phyloP scores from a whole-genome alignment of 208 protist species.

The Trichomonas tenax region DNA sequence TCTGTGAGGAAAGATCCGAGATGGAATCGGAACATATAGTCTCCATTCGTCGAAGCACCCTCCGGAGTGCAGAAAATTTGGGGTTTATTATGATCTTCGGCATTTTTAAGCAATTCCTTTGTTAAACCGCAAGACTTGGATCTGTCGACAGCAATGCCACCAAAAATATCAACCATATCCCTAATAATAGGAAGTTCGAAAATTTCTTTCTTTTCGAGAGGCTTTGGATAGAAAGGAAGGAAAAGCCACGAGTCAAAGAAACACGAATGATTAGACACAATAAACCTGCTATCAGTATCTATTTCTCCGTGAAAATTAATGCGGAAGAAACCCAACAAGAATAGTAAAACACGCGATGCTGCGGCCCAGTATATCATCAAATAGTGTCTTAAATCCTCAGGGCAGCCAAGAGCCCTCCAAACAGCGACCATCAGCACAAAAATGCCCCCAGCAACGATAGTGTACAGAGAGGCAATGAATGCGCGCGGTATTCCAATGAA shows the following conservation, averaged over 20 bases:
- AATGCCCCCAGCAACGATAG: neutral
- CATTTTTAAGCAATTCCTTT: neutral
- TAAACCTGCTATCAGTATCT: neutral
- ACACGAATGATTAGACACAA: neutral
- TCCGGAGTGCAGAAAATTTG: neutral
- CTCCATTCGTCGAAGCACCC: neutral
- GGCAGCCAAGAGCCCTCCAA: neutral
- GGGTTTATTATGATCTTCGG: neutral
- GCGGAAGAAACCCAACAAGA: neutral
- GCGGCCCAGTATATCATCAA: neutral
- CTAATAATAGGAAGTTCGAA: neutral
- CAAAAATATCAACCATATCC: neutral
- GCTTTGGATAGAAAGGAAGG: neutral
- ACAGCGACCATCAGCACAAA: neutral
- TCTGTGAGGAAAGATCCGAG: neutral
- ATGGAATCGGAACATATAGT: neutral
- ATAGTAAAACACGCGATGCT: neutral
- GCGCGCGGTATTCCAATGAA: neutral
- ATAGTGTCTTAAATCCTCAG: neutral
- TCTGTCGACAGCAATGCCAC: neutral
- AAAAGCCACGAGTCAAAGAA: conserved; percentile 8
- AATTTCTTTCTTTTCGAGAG: neutral
- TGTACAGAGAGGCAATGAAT: neutral
- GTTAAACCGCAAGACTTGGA: neutral
- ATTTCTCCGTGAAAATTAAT: neutral